phyloP scores from a whole-genome alignment of 2,329 filamentous ascomycete species.

The Curvularia hawaiiensis region DNA sequence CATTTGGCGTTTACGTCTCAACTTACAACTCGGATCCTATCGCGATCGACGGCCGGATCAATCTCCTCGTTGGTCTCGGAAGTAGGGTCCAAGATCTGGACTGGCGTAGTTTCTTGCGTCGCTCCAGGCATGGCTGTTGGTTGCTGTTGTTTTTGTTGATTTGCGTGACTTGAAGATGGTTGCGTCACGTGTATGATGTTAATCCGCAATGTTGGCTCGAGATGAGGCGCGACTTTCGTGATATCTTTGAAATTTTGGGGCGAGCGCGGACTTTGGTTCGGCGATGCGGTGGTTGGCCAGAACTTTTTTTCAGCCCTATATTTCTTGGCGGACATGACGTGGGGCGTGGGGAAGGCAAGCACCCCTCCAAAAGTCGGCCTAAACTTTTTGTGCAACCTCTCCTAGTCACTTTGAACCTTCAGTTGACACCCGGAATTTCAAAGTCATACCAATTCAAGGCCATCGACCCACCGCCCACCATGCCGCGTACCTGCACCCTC shows the following conservation, averaged over 20 bases:
- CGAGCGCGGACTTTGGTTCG: conserved; percentile 25
- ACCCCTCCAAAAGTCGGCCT: conserved; percentile 16
- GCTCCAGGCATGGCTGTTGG: conserved; percentile 27
- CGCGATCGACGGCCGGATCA: conserved; percentile 46
- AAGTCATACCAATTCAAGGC: neutral
- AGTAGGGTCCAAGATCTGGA: conserved; percentile 31
- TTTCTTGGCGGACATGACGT: conserved; percentile 31
- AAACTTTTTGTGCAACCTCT: conserved; percentile 24
- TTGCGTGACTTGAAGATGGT: neutral
- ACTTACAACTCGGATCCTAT: conserved; percentile 54
- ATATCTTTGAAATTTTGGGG: conserved; percentile 35
- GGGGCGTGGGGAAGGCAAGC: conserved; percentile 26
- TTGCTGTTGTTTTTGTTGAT: neutral
- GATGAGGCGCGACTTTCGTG: conserved; percentile 23
- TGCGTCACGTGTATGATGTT: neutral
- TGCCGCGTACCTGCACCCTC: conserved; percentile 73
- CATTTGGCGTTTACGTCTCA: too few relatives aligned
- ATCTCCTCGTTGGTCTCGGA: conserved; percentile 37
- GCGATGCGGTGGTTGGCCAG: conserved; percentile 29
- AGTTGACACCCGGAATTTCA: neutral
- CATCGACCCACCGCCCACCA: conserved; percentile 21
- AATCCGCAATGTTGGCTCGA: conserved; percentile 1
- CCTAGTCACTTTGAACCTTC: neutral
- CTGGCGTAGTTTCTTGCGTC: conserved; percentile 25
- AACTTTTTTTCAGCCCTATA: conserved; percentile 37